Conservation (phyloP, 2,329 filamentous ascomycete genomes). For the Aureobasidium sp. region DNA sequence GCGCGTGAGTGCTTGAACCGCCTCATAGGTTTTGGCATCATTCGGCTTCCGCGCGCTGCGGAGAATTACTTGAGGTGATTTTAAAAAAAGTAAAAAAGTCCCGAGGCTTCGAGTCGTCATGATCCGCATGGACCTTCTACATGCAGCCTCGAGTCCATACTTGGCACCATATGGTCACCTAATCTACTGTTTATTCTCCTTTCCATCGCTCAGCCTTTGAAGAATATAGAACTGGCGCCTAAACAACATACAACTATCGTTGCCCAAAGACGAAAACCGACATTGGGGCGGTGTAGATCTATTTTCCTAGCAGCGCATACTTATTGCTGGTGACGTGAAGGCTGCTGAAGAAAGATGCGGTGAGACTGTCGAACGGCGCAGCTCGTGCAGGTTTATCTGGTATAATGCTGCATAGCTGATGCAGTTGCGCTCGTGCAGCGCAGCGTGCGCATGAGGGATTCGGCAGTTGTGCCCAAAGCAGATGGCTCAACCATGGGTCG, state of each 20-base stretch:
- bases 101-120: constrained; percentile 8
- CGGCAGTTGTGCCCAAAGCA: not conserved
- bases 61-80: not conserved
- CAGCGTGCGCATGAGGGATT: not conserved
- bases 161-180: not conserved
- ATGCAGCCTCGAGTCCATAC: not conserved
- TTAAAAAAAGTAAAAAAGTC: not conserved
- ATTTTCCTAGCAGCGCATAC: not conserved
- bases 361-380: not conserved
- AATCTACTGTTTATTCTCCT: not conserved
- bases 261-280: not conserved
- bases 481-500: not conserved
- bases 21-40: not conserved
- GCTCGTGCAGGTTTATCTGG: not conserved
- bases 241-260: not conserved
- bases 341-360: not conserved
- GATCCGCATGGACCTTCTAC: not conserved
- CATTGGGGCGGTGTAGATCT: not conserved
- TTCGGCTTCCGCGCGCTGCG: not conserved
- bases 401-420: not conserved
- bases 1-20: constrained; percentile 6
- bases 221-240: not conserved
- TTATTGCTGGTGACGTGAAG: too few relatives aligned
- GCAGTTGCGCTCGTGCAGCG: constrained; percentile 1
- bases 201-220: not conserved